A percentile compares a stretch with the other conserved stretches of the same genome.
Conservation (phyloP, 805 yeast species). For the Monosporozyma aerobia region DNA sequence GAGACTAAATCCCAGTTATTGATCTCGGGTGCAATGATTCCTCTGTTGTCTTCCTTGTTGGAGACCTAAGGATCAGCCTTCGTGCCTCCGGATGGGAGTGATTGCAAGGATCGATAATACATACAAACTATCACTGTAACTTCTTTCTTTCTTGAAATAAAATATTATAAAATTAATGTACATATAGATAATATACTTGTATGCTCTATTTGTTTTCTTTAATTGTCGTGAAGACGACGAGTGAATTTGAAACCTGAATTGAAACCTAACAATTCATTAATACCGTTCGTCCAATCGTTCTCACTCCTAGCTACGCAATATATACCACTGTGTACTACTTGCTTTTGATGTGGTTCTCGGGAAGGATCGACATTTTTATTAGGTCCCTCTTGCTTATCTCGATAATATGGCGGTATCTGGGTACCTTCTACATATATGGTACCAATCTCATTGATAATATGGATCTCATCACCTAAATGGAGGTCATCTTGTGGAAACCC, state of each 20-base stretch:
- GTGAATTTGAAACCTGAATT: conserved; percentile 66
- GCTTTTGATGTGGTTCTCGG: conserved; percentile 5
- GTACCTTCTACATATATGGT: conserved; percentile 47
- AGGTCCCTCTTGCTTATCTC: not conserved
- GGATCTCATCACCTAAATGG: conserved; percentile 69
- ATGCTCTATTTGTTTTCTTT: not conserved
- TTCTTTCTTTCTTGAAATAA: not conserved
- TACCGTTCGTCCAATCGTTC: conserved; percentile 87
- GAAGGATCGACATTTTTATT: not conserved
- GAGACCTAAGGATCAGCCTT: conserved; percentile 60
- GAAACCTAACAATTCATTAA: conserved; percentile 82
- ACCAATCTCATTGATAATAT: conserved; percentile 57
- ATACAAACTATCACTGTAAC: conserved; percentile 12
- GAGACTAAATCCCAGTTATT: conserved; percentile 41
- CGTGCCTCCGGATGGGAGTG: conserved; percentile 67
- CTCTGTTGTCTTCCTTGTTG: conserved; percentile 36
- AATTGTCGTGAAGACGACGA: conserved; percentile 11
- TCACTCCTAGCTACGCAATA: conserved; percentile 81
- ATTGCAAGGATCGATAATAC: conserved; percentile 44
- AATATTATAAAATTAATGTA: not conserved
- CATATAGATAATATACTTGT: not conserved
- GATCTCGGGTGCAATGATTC: conserved; percentile 72
- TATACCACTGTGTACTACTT: conserved; percentile 44
- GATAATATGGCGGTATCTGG: conserved; percentile 29
- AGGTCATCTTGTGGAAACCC: conserved; percentile 70